phyloP scores from a whole-genome alignment of 352 stramenopile species.

The Thalassiosira mediterranea region DNA sequence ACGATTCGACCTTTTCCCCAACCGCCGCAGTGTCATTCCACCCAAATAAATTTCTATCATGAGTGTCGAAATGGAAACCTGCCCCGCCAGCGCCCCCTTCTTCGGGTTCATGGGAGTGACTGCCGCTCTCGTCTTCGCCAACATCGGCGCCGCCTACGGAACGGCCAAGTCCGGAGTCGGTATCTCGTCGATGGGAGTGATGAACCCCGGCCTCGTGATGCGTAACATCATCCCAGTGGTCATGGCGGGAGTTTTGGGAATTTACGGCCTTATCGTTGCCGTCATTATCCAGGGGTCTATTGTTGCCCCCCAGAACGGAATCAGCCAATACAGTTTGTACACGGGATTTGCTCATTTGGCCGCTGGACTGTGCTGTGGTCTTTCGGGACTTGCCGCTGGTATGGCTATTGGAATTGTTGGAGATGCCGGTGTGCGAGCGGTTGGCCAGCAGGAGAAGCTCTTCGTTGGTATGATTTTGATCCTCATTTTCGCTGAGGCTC shows the following conservation, averaged over 20 bases:
- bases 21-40: no score
- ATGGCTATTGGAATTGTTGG: slow-evolving; percentile 97
- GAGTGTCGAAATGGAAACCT: slow-evolving; percentile 91
- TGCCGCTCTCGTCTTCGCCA: slow-evolving; percentile 84
- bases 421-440: slow-evolving; percentile 94
- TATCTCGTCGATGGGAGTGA: slow-evolving; percentile 94
- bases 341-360: slow-evolving; percentile 94
- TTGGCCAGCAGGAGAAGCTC: slow-evolving; percentile 96
- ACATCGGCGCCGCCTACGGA: slow-evolving; percentile 95
- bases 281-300: slow-evolving; percentile 94
- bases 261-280: slow-evolving; percentile 94
- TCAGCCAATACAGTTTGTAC: slow-evolving; percentile 91
- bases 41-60: no score
- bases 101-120: slow-evolving; percentile 99
- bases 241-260: slow-evolving; percentile 96
- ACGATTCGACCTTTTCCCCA: no score
- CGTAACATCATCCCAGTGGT: slow-evolving; percentile 99
- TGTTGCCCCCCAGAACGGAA: slow-evolving; percentile 67
- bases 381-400: slow-evolving; percentile 92
- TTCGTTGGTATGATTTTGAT: slow-evolving; percentile 98
- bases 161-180: slow-evolving; percentile 97
- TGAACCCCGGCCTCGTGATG: slow-evolving; percentile 96
- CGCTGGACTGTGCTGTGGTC: slow-evolving; percentile 94
- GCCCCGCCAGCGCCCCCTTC: slow-evolving; percentile 97
- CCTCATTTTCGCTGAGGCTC: slow-evolving; percentile 98